Conservation (phyloP, 768 basidiomycete species). For the Tricholoma furcatifolium region DNA sequence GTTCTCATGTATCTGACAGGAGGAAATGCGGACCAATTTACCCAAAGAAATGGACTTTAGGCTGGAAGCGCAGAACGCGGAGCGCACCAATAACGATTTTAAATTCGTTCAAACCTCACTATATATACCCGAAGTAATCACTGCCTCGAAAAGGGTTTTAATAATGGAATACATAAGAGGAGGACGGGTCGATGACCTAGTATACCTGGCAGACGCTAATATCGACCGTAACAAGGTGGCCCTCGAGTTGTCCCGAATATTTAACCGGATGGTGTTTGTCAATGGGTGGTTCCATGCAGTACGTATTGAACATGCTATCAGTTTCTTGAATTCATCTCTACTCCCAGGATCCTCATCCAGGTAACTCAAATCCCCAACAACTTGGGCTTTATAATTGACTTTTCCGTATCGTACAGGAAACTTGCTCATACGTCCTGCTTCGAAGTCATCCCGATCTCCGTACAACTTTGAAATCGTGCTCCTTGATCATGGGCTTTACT, state of each 20-base stretch:
- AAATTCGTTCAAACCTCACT: conserved; percentile 67
- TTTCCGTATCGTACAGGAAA: conserved; percentile 54
- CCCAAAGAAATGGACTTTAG: conserved; percentile 95
- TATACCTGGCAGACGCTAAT: conserved; percentile 73
- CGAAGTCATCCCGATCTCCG: conserved; percentile 61
- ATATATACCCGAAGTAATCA: conserved; percentile 84
- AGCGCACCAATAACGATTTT: conserved; percentile 71
- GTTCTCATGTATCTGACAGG: conserved; percentile 51
- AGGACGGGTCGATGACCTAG: conserved; percentile 83
- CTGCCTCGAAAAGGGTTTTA: conserved; percentile 79
- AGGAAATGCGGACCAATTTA: conserved; percentile 91
- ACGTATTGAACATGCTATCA: conserved; percentile 23
- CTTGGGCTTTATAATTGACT: background rate
- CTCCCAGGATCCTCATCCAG: conserved; percentile 81
- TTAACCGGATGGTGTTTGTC: conserved; percentile 93
- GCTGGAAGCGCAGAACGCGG: conserved; percentile 86
- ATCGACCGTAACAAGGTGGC: conserved; percentile 96
- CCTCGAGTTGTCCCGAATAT: conserved; percentile 86
- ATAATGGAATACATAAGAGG: conserved; percentile 96
- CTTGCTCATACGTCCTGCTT: conserved; percentile 81
- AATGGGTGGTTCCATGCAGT: conserved; percentile 91
- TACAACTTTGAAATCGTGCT: conserved; percentile 97
- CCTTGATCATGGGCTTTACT: conserved; percentile 93
- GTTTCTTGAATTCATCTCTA: conserved; percentile 6
- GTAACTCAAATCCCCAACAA: conserved; percentile 30